phyloP scores from a whole-genome alignment of 2,329 filamentous ascomycete species.

The Grosmannia penicillata region DNA sequence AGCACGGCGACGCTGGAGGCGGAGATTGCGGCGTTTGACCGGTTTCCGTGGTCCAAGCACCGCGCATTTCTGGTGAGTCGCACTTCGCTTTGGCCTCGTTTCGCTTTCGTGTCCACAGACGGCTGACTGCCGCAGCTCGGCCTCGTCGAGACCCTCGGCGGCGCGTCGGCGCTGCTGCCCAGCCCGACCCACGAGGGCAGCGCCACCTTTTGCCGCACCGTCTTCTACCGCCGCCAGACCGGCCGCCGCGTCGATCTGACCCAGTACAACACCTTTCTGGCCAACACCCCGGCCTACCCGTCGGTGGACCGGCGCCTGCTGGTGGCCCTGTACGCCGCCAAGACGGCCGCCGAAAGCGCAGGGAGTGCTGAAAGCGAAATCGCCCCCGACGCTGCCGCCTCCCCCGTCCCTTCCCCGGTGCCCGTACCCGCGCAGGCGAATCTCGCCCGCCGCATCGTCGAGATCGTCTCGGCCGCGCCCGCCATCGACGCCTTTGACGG shows the following conservation, averaged over 20 bases:
- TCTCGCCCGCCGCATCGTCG: constrained; percentile 7
- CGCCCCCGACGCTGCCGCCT: neutral
- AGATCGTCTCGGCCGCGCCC: constrained; percentile 3
- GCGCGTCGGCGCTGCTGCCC: constrained; percentile 9
- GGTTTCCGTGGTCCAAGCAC: constrained; percentile 12
- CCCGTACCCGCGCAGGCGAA: too few relatives aligned
- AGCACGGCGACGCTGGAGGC: neutral
- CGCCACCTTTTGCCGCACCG: constrained; percentile 11
- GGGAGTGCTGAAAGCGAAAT: neutral
- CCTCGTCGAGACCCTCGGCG: constrained; percentile 13
- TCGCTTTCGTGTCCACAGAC: neutral
- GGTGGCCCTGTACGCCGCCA: constrained; percentile 15
- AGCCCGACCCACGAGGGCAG: constrained; percentile 10
- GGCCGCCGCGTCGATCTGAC: constrained; percentile 10
- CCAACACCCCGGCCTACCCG: constrained; percentile 5
- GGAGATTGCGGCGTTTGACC: constrained; percentile 11
- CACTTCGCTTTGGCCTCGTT: too few relatives aligned
- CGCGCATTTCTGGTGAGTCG: constrained; percentile 9
- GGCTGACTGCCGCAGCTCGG: constrained; percentile 8
- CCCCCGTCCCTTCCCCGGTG: neutral
- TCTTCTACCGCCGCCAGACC: constrained; percentile 12
- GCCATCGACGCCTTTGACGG: constrained; percentile 8
- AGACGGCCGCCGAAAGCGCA: neutral
- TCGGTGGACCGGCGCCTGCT: constrained; percentile 11
- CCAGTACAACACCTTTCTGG: constrained; percentile 9